Base-by-base conservation (phyloP, 306 rosid genomes). In the Abrus pulchellus region DNA sequence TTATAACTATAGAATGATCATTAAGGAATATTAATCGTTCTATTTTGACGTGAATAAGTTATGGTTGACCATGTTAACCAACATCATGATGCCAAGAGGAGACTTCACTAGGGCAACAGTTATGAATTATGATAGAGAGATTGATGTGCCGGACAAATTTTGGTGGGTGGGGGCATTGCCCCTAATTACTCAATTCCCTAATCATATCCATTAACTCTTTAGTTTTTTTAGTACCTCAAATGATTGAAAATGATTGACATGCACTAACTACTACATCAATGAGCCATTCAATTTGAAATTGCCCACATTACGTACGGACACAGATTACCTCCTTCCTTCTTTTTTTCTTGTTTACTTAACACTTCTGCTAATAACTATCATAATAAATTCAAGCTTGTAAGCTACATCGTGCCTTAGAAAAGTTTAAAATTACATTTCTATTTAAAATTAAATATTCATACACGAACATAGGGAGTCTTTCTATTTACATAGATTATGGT, bases 191-290 rank as follows among this genome's bases (percentile, higher is more conserved):
- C 75, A 6, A 53, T 56, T 12, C 60, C 70, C 64, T 82, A 76
- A 85, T 84, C 80, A 86, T 83, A 54, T 73, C 50, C 55, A 75
- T 73, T 54, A 77, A 67, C 59, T 53, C 49, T 44, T 60, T 59
- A 48, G 47, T 28, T 78, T 65, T 65, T 84, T 68, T 48, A 81
- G 80, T 57, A 32, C 78, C 38, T 55, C 81, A 66, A 88, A 92
- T 92, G 87, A 88, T 88, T 90, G 82, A 72, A 74, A 87, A 93
- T 88, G 88, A 88, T 90, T 90, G 77, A 84, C 70, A 54, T 65
- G 61, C 61, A 62, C 54, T 65, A 48, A 76, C 75, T 49, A 86
- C 70, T 78, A 76, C 84, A 86, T 86, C 45, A 45, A 74, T 66
- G 1, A 56, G n/a, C 72, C 66, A 76, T 66, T 76, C 52, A 36